A percentile compares a stretch with the other conserved stretches of the same genome.
Evolutionary conservation across 345 rosid species (phyloP).

Genomic region (Eucalyptus curtisii): DNA sequence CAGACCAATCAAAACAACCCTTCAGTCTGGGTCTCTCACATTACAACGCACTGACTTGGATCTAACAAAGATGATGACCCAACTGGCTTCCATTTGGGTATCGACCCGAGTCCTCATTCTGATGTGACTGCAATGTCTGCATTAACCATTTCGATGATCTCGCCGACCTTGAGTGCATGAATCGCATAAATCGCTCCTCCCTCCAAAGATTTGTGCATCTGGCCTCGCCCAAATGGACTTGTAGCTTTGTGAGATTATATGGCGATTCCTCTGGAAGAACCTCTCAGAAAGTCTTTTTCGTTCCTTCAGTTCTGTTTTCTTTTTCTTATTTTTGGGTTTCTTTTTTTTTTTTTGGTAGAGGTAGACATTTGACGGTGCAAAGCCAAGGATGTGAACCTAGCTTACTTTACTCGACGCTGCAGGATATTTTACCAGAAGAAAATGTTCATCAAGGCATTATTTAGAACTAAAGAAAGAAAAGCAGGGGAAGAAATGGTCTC

Average conservation of each 20-base stretch:
- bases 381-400: not conserved
- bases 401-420: not conserved
- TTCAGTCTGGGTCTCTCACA: not conserved
- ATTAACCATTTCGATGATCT: constrained; percentile 76
- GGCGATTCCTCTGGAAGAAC: not conserved
- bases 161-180: constrained; percentile 61
- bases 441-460: not conserved
- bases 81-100: not conserved
- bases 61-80: not conserved
- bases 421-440: not conserved
- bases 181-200: constrained; percentile 27
- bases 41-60: not conserved
- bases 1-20: not conserved
- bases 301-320: not conserved
- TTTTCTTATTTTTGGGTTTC: not conserved
- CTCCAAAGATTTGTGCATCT: constrained; percentile 98
- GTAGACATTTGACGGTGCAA: not conserved
- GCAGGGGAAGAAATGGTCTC: not conserved
- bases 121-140: constrained; percentile 91
- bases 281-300: not conserved
- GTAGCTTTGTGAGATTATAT: not conserved
- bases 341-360: not conserved
- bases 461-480: not conserved
- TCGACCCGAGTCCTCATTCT: constrained; percentile 45
- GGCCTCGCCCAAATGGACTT: constrained; percentile 79